A percentile compares a stretch with the other conserved stretches of the same genome.
Evolutionary conservation across 371 early-diverging fungal species (phyloP).

Genomic region (Choanephora cucurbitarum): DNA sequence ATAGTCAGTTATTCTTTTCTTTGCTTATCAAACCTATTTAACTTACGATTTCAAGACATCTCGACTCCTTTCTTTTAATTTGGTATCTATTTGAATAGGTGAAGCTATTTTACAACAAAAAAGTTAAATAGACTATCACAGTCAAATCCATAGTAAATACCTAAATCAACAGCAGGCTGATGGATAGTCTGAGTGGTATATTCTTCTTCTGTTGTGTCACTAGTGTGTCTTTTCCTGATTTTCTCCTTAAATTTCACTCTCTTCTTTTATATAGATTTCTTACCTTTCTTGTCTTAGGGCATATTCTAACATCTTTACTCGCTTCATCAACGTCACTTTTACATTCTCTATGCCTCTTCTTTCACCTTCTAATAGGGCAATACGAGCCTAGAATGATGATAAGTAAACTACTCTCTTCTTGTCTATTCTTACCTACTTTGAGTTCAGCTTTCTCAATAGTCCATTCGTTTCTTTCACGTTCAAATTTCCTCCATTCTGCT

Average conservation of each 20-base stretch:
- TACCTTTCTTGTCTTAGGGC: slow-evolving; percentile 77
- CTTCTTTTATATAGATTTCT: neutral
- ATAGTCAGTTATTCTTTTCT: too few relatives aligned
- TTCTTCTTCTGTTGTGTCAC: slow-evolving; percentile 18
- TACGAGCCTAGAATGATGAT: too few relatives aligned
- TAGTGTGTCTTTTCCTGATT: slow-evolving; percentile 23
- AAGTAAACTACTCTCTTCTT: too few relatives aligned
- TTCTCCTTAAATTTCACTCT: neutral
- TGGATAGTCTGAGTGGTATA: too few relatives aligned
- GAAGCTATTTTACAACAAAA: slow-evolving; percentile 19
- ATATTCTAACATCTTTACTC: slow-evolving; percentile 91
- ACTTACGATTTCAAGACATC: slow-evolving; percentile 79
- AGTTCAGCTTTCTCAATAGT: slow-evolving; percentile 82
- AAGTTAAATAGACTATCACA: too few relatives aligned
- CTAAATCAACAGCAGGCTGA: slow-evolving; percentile 2
- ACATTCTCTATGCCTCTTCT: slow-evolving; percentile 75
- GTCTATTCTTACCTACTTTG: slow-evolving; percentile 58
- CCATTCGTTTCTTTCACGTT: slow-evolving; percentile 89
- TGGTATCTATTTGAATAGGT: slow-evolving; percentile 23
- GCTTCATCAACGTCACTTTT: slow-evolving; percentile 74
- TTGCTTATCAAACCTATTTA: too few relatives aligned
- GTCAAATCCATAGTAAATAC: too few relatives aligned
- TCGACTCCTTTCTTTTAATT: slow-evolving; percentile 60
- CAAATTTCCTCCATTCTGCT: slow-evolving; percentile 84
- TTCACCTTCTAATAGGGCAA: slow-evolving; percentile 86